phyloP scores from a whole-genome alignment of 1,284 basidiomycete species.

The Lignosus rhinocerotis region DNA sequence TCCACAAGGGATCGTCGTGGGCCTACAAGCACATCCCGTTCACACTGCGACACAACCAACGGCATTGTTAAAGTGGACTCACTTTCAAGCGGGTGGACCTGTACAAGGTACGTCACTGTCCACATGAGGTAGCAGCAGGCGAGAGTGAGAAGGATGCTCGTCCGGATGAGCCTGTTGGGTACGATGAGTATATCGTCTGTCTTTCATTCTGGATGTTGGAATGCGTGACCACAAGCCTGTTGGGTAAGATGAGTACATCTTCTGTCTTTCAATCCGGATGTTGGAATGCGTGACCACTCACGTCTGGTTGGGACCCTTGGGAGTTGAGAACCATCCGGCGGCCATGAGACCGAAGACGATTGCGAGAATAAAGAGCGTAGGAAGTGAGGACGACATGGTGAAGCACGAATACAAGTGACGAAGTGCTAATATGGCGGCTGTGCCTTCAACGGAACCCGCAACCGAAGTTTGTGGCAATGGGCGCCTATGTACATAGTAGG shows the following conservation, averaged over 20 bases:
- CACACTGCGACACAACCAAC: no score
- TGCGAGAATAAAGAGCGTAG: conserved; percentile 45
- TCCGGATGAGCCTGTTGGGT: conserved; percentile 71
- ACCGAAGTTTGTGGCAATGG: no score
- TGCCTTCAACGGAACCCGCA: no score
- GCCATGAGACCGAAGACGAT: conserved; percentile 62
- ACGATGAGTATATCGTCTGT: background rate
- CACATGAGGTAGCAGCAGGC: conserved; percentile 91
- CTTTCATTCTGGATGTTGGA: background rate
- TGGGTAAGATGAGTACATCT: background rate
- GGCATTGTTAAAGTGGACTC: conserved; percentile 25
- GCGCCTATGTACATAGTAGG: no score
- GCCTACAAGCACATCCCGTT: conserved; percentile 14
- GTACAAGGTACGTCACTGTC: conserved; percentile 91
- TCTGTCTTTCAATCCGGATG: background rate
- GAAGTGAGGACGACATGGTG: conserved; percentile 40
- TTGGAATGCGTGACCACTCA: conserved; percentile 42
- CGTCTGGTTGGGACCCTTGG: conserved; percentile 89
- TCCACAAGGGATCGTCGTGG: conserved; percentile 26
- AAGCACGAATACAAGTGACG: conserved; percentile 2
- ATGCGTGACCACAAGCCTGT: no score
- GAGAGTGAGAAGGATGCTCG: conserved; percentile 74
- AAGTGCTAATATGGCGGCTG: background rate
- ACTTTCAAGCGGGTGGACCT: conserved; percentile 89
- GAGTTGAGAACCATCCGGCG: conserved; percentile 64